These are phyloP conservation scores for Loxodes magnus DNA, from an alignment of 73 alveolate species.

Conservation along the genomic window DNA sequence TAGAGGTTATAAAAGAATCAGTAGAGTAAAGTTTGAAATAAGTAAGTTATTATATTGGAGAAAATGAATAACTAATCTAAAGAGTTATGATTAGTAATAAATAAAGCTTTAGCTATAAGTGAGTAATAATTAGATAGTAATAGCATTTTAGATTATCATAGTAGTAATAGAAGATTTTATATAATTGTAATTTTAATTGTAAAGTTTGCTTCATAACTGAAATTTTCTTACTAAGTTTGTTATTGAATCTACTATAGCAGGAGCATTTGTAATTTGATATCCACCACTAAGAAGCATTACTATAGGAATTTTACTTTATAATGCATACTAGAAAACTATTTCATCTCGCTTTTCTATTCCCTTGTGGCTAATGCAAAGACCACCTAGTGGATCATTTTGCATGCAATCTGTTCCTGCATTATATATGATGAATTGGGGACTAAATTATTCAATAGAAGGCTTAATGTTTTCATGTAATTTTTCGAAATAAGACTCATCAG, in stretches of 20 bases:
- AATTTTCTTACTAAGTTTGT: slow-evolving; percentile 19
- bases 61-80: too few relatives aligned
- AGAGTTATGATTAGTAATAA: too few relatives aligned
- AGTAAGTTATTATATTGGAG: too few relatives aligned
- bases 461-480: slow-evolving; percentile 13
- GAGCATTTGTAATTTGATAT: slow-evolving; percentile 53
- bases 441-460: slow-evolving; percentile 19
- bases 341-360: slow-evolving; percentile 62
- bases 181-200: too few relatives aligned
- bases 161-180: too few relatives aligned
- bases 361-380: slow-evolving; percentile 24
- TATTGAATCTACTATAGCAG: slow-evolving; percentile 45
- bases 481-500: slow-evolving; percentile 33
- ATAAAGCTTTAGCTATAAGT: too few relatives aligned
- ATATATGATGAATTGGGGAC: slow-evolving; percentile 57
- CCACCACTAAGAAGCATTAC: slow-evolving; percentile 84
- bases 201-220: too few relatives aligned
- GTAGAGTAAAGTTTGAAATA: too few relatives aligned
- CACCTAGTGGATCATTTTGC: slow-evolving; percentile 64
- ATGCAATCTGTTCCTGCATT: slow-evolving; percentile 86
- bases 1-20: too few relatives aligned
- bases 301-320: slow-evolving; percentile 38
- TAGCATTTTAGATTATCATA: too few relatives aligned
- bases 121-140: too few relatives aligned
- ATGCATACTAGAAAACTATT: slow-evolving; percentile 32